Evolutionary conservation across 768 basidiomycete genomes (phyloP).

Genomic region (Calvatia gigantea): DNA sequence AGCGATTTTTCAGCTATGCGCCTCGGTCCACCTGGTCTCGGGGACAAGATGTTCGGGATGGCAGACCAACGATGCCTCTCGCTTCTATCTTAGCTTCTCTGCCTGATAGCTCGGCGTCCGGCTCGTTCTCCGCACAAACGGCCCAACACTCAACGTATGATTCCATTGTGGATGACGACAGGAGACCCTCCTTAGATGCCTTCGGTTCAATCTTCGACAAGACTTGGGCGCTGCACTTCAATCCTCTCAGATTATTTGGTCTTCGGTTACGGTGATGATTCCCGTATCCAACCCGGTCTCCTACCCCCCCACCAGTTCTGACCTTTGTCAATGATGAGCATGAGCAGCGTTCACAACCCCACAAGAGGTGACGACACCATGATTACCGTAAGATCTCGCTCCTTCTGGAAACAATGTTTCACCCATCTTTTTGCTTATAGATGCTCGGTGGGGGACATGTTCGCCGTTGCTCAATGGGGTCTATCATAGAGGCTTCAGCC

Average conservation of each 20-base stretch:
- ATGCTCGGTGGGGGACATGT: constrained; percentile 80
- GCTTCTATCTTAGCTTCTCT: constrained; percentile 64
- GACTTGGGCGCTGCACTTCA: constrained; percentile 48
- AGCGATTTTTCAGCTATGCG: constrained; percentile 59
- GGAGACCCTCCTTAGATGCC: constrained; percentile 34
- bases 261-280: constrained; percentile 50
- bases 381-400: constrained; percentile 74
- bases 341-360: constrained; percentile 44
- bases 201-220: constrained; percentile 64
- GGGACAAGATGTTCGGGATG: constrained; percentile 85
- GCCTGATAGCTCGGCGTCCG: constrained; percentile 28
- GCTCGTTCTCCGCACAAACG: not conserved
- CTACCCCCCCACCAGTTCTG: constrained; percentile 51
- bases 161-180: constrained; percentile 56
- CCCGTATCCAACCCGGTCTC: constrained; percentile 28
- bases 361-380: constrained; percentile 75
- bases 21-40: constrained; percentile 68
- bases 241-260: constrained; percentile 53
- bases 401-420: no score
- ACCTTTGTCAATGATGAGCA: constrained; percentile 62
- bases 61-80: constrained; percentile 51
- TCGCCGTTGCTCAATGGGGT: constrained; percentile 62
- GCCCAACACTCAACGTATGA: constrained; percentile 42
- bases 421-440: no score
- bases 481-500: constrained; percentile 66